These are phyloP conservation scores for Mortierella sp. DNA, from an alignment of 371 early-diverging fungal genomes.

Conservation along the genomic window DNA sequence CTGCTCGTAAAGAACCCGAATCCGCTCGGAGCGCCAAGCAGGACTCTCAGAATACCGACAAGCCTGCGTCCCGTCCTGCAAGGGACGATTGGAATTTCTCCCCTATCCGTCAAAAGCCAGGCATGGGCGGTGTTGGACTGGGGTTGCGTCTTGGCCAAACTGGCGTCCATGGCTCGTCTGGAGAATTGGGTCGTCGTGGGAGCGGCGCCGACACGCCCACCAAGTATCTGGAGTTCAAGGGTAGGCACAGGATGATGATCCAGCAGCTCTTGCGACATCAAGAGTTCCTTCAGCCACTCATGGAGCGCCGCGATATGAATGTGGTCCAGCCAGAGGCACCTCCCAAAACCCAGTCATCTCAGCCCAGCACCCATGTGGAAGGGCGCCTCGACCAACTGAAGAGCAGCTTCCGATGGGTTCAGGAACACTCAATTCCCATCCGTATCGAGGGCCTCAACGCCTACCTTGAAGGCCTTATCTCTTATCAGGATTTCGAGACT, in stretches of 20 bases:
- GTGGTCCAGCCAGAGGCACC: background rate
- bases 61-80: background rate
- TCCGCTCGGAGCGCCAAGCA: background rate
- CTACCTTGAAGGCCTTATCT: conserved; percentile 32
- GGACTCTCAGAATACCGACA: background rate
- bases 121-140: conserved; percentile 15
- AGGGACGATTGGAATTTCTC: conserved; percentile 33
- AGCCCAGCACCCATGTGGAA: background rate
- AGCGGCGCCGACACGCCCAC: background rate
- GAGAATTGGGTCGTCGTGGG: background rate
- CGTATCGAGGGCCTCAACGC: conserved; percentile 32
- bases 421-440: conserved; percentile 36
- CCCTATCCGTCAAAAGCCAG: conserved; percentile 15
- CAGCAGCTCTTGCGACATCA: conserved; percentile 30
- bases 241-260: conserved; percentile 24
- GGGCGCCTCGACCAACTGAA: conserved; percentile 27
- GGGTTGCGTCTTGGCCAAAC: conserved; percentile 8
- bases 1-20: background rate
- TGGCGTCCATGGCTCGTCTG: background rate
- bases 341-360: background rate
- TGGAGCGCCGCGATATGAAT: conserved; percentile 18
- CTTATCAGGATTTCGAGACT: conserved; percentile 24
- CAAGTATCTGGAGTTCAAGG: conserved; percentile 1
- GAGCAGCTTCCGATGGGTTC: conserved; percentile 35
- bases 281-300: conserved; percentile 26